Evolutionary conservation across 2,329 filamentous ascomycete genomes (phyloP).

Genomic region (Neoarthrinium moseri): DNA sequence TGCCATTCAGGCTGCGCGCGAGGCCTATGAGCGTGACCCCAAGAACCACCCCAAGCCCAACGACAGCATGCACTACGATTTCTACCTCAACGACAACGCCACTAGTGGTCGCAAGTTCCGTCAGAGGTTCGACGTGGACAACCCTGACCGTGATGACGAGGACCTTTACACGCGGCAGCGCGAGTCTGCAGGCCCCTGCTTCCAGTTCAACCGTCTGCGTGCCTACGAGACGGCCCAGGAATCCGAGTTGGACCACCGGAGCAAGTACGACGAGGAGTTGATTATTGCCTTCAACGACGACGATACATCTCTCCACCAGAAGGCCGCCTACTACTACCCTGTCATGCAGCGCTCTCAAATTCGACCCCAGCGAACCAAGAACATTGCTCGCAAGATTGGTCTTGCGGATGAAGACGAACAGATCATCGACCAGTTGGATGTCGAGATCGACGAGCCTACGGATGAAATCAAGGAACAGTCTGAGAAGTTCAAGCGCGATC

Average conservation of each 20-base stretch:
- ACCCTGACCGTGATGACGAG: constrained; percentile 52
- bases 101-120: constrained; percentile 54
- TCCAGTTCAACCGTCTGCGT: constrained; percentile 61
- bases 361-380: constrained; percentile 62
- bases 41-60: constrained; percentile 53
- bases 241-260: constrained; percentile 52
- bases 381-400: constrained; percentile 55
- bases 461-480: constrained; percentile 53
- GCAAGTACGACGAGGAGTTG: constrained; percentile 65
- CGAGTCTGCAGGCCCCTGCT: constrained; percentile 45
- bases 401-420: constrained; percentile 47
- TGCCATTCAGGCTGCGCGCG: constrained; percentile 47
- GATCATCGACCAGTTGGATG: constrained; percentile 54
- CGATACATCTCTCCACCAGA: constrained; percentile 40
- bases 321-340: constrained; percentile 67
- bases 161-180: constrained; percentile 53
- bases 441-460: constrained; percentile 54
- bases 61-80: constrained; percentile 64
- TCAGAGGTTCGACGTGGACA: constrained; percentile 57
- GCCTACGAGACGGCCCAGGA: constrained; percentile 64
- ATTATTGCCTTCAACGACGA: constrained; percentile 59
- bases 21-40: constrained; percentile 57
- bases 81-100: constrained; percentile 56
- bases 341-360: constrained; percentile 64
- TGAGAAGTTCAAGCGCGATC: constrained; percentile 50